Evolutionary conservation across 352 stramenopile genomes (phyloP).

Genomic region (Globisporangium ultimum): DNA sequence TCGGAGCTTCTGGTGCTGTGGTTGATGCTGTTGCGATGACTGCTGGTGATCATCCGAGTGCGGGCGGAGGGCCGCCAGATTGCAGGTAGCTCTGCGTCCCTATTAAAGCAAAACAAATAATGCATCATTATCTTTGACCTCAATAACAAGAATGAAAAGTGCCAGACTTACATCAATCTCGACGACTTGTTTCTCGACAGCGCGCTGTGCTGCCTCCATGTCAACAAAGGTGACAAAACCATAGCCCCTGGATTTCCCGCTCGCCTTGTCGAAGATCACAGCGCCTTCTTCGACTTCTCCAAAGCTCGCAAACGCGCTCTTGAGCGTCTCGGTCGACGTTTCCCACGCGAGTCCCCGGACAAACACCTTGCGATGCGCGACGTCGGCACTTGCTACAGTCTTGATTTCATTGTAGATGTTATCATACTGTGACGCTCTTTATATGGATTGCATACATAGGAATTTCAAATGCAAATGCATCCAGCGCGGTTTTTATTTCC

Average conservation of each 20-base stretch:
- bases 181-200: slow-evolving; percentile 41
- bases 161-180: slow-evolving; percentile 51
- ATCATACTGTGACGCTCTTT: slow-evolving; percentile 59
- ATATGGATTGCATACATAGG: not conserved
- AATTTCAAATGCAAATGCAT: not conserved
- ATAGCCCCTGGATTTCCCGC: slow-evolving; percentile 57
- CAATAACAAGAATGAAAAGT: not conserved
- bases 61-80: slow-evolving; percentile 44
- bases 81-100: slow-evolving; percentile 44
- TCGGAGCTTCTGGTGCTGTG: slow-evolving; percentile 1
- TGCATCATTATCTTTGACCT: not conserved
- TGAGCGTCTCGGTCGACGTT: slow-evolving; percentile 47
- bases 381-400: slow-evolving; percentile 40
- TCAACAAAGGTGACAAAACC: slow-evolving; percentile 70
- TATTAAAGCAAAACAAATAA: slow-evolving; percentile 6
- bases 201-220: slow-evolving; percentile 51
- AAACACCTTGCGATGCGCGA: slow-evolving; percentile 71
- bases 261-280: slow-evolving; percentile 63
- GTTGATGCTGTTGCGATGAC: slow-evolving; percentile 6
- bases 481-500: not conserved
- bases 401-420: slow-evolving; percentile 60
- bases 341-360: slow-evolving; percentile 62
- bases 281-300: slow-evolving; percentile 53
- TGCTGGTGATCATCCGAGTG: slow-evolving; percentile 37
- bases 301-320: slow-evolving; percentile 44